Conservation (phyloP, 208 protist species). For the Acanthamoeba rhysodes region DNA sequence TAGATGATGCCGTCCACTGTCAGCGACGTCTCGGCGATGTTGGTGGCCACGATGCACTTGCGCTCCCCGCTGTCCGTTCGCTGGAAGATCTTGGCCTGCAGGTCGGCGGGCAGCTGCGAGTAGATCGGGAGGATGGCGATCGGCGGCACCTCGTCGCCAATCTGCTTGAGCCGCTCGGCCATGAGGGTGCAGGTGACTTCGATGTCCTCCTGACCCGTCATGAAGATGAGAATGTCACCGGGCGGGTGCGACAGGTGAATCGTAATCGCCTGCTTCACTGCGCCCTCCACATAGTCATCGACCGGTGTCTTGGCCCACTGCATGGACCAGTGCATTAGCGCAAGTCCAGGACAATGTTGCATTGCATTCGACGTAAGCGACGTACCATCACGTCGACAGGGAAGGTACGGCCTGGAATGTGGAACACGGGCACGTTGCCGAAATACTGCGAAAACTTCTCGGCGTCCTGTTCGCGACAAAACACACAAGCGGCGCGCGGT, state of each 20-base stretch:
- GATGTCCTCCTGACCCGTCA: constrained; percentile 99
- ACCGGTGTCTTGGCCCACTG: constrained; percentile 91
- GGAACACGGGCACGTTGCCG: constrained; percentile 90
- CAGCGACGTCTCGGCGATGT: constrained; percentile 99
- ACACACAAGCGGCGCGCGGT: too few relatives aligned
- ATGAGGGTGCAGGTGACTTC: constrained; percentile 90
- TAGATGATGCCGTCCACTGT: constrained; percentile 97
- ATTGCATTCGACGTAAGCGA: background rate
- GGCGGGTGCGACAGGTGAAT: constrained; percentile 94
- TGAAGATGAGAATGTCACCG: constrained; percentile 99
- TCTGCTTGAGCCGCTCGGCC: constrained; percentile 79
- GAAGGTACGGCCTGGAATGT: constrained; percentile 96
- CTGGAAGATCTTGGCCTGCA: constrained; percentile 94
- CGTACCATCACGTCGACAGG: constrained; percentile 97
- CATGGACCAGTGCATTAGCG: background rate
- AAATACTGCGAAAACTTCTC: constrained; percentile 98
- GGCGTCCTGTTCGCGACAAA: constrained; percentile 90
- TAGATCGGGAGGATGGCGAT: constrained; percentile 96
- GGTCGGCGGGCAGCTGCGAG: constrained; percentile 94
- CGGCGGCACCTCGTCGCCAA: constrained; percentile 83
- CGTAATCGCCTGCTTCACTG: constrained; percentile 95
- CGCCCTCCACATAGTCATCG: constrained; percentile 98
- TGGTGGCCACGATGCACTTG: constrained; percentile 99
- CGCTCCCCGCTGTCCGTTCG: constrained; percentile 83
- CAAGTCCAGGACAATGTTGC: background rate